Percentiles rank a stretch among this genome's conserved stretches.
phyloP scores from a whole-genome alignment of 805 yeast genomes.

The Yamadazyma phyllophila region DNA sequence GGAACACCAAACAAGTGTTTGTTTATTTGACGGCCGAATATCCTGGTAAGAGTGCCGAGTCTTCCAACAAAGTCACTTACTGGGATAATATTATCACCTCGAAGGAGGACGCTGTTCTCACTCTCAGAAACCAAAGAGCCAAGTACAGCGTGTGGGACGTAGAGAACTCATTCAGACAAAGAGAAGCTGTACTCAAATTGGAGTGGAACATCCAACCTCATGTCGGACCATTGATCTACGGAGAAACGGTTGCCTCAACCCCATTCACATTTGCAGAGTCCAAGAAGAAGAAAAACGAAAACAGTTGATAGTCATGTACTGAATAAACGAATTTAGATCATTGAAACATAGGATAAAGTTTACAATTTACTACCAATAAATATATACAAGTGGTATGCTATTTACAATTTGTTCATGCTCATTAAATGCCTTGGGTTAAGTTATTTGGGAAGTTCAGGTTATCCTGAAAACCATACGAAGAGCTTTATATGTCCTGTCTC shows the following conservation, averaged over 20 bases:
- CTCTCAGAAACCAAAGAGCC: constrained; percentile 52
- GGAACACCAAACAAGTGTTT: constrained; percentile 98
- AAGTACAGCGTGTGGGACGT: constrained; percentile 90
- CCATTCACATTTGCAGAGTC: constrained; percentile 31
- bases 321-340: not conserved
- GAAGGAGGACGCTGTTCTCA: constrained; percentile 57
- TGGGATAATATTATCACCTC: constrained; percentile 83
- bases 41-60: constrained; percentile 42
- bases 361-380: not conserved
- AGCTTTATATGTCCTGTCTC: constrained; percentile 23
- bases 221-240: constrained; percentile 76
- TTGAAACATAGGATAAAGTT: no score
- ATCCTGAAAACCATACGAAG: constrained; percentile 9
- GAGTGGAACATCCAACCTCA: constrained; percentile 94
- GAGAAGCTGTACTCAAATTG: constrained; percentile 64
- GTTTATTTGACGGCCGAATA: constrained; percentile 88
- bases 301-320: not conserved
- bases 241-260: constrained; percentile 41
- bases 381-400: constrained; percentile 5
- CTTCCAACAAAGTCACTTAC: constrained; percentile 69
- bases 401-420: constrained; percentile 6
- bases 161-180: constrained; percentile 55
- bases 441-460: not conserved
- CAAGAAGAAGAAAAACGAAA: constrained; percentile 3
- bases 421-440: not conserved